Conservation (phyloP, 106 monocot species). For the Dendrobium catenatum region DNA sequence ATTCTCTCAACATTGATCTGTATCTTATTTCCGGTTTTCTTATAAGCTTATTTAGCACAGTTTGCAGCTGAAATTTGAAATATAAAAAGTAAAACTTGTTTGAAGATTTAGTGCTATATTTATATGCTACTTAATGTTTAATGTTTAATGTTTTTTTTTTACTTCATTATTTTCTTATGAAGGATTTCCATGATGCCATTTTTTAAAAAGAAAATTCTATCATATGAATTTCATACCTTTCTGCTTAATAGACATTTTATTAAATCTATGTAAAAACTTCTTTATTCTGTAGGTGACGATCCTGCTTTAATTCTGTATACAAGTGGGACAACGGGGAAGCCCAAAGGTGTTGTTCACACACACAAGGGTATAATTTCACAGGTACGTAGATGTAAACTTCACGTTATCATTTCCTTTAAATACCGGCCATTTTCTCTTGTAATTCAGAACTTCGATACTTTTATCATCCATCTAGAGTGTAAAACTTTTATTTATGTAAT, state of each 20-base stretch:
- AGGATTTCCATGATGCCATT: neutral
- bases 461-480: neutral
- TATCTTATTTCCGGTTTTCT: neutral
- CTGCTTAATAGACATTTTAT: neutral
- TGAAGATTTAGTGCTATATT: neutral
- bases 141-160: neutral
- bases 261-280: neutral
- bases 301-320: constrained; percentile 95
- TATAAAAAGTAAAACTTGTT: neutral
- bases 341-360: constrained; percentile 98
- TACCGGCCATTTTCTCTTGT: neutral
- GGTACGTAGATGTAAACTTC: constrained; percentile 10
- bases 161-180: neutral
- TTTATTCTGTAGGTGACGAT: constrained; percentile 39
- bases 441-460: neutral
- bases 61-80: neutral
- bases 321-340: constrained; percentile 99
- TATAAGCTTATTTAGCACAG: neutral
- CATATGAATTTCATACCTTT: neutral
- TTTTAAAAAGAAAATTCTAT: neutral
- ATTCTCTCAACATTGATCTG: neutral
- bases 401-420: neutral
- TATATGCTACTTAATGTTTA: neutral
- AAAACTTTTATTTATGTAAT: neutral
- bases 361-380: constrained; percentile 75